Evolutionary conservation across 768 basidiomycete genomes (phyloP), one percentile per base, ranked within the genome.

Genomic region (Suillus cothurnatus): DNA sequence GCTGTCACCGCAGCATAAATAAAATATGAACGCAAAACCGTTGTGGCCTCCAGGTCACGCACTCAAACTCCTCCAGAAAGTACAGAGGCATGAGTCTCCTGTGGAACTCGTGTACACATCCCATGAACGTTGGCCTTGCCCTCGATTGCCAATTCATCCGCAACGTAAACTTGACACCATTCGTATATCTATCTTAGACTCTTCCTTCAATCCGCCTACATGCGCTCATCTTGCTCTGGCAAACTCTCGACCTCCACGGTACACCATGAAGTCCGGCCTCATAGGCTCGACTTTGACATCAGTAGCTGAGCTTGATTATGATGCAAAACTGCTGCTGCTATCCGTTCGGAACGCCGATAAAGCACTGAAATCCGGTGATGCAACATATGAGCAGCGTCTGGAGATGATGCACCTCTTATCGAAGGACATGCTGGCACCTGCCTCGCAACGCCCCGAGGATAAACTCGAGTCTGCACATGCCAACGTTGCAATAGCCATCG

Each of bases 161-260:
- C 53, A 57, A 21, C 64, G 66, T 19, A 59, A 41, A n/a, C 47
- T 26, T 31, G 61, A 39, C 36, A 72, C 74, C 4, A 72, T 88
- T 41, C 83, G 81, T 61, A 83, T 96, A 56, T 84, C 90, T 4
- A 80, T 96, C n/a, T 83, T 97, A 45, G 96, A 97, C 71, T 90
- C 94, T 1, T 95, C 94, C 1, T 98, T 93, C 79, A 97, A 98
- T 71, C 95, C 95, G 4, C 96, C 96, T 1, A 95, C 93, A 3
- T 74, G 84, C 28, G 93, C 95, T 0, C 95, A 98, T 75, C 82
- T 90, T 61, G 89, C 91, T 3, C 86, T 98, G 56, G 88, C 87
- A 32, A 86, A 84, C 64, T 77, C 83, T 5, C 64, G 58, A 9
- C 69, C 62, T 70, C 74, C 41, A 17, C 63, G 17, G 56, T 53